Conservation (phyloP, 108 stramenopile species). For the Fistulifera pelliculosa region DNA sequence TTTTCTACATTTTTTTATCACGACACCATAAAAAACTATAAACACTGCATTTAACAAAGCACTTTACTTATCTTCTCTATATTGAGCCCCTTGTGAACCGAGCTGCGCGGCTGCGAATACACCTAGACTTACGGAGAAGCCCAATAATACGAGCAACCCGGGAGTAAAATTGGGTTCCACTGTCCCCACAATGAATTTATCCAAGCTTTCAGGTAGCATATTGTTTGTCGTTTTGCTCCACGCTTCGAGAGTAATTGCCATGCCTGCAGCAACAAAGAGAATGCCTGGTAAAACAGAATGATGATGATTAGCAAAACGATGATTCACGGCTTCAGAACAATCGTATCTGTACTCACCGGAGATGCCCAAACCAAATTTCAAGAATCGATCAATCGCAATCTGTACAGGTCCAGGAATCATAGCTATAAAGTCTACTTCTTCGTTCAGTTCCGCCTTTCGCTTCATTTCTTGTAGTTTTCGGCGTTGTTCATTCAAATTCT, state of each 20-base stretch:
- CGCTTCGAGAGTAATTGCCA: slow-evolving; percentile 69
- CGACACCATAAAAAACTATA: too few species aligned
- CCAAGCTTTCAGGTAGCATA: slow-evolving; percentile 47
- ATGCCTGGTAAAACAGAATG: slow-evolving; percentile 22
- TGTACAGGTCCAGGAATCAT: slow-evolving; percentile 53
- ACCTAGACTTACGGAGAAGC: slow-evolving; percentile 66
- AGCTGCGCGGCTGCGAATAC: slow-evolving; percentile 65
- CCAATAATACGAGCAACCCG: slow-evolving; percentile 61
- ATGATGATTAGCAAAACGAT: too few species aligned
- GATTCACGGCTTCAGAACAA: too few species aligned
- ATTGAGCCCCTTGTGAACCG: slow-evolving; percentile 36
- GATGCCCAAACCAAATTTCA: slow-evolving; percentile 57
- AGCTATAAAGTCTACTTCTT: slow-evolving; percentile 61
- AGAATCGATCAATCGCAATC: slow-evolving; percentile 55
- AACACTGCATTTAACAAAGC: too few species aligned
- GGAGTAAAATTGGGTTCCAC: slow-evolving; percentile 84
- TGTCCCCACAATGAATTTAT: slow-evolving; percentile 49
- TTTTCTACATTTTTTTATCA: too few species aligned
- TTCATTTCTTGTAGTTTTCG: slow-evolving; percentile 45
- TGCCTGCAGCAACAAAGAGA: slow-evolving; percentile 57
- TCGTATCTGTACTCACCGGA: too few species aligned
- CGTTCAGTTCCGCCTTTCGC: slow-evolving; percentile 29
- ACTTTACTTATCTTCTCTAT: slow-evolving; percentile 39
- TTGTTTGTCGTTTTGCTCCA: slow-evolving; percentile 50
- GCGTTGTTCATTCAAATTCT: slow-evolving; percentile 28